phyloP scores from a whole-genome alignment of 768 basidiomycete species.

The Lentinula sp. region DNA sequence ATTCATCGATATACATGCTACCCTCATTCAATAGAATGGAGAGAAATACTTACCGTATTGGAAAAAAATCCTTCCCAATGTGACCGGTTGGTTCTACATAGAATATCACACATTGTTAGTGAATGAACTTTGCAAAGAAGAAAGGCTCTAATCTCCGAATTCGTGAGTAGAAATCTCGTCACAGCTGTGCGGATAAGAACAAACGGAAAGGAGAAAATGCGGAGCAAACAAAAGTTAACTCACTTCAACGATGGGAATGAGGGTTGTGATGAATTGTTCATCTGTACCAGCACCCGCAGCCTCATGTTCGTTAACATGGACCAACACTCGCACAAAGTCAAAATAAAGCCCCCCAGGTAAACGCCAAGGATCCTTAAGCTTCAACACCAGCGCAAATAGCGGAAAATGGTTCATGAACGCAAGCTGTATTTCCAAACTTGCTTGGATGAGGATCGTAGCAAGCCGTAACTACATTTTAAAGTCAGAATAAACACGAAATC shows the following conservation, averaged over 20 bases:
- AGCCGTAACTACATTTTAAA: constrained; percentile 38
- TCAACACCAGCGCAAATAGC: constrained; percentile 79
- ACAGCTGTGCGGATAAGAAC: neutral
- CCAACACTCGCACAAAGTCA: constrained; percentile 15
- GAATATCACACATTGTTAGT: neutral
- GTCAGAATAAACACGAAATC: no score
- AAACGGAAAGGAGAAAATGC: neutral
- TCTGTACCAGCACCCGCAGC: neutral
- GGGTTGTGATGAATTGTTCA: neutral
- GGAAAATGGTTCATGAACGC: constrained; percentile 91
- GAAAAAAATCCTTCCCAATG: constrained; percentile 45
- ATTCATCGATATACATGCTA: no score
- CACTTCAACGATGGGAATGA: neutral
- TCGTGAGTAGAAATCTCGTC: no score
- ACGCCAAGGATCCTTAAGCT: constrained; percentile 77
- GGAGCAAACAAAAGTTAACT: neutral
- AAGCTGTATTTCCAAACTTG: constrained; percentile 54
- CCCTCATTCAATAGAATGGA: neutral
- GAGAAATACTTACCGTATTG: constrained; percentile 43
- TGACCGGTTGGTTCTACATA: constrained; percentile 52
- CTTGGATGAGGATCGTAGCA: constrained; percentile 51
- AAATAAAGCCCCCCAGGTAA: constrained; percentile 48
- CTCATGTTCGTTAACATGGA: neutral
- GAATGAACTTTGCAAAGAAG: neutral
- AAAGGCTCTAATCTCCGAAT: no score